A percentile compares a stretch with the other conserved stretches of the same genome.
Conservation (phyloP, 306 rosid genomes). For the Potentilla sterilis region DNA sequence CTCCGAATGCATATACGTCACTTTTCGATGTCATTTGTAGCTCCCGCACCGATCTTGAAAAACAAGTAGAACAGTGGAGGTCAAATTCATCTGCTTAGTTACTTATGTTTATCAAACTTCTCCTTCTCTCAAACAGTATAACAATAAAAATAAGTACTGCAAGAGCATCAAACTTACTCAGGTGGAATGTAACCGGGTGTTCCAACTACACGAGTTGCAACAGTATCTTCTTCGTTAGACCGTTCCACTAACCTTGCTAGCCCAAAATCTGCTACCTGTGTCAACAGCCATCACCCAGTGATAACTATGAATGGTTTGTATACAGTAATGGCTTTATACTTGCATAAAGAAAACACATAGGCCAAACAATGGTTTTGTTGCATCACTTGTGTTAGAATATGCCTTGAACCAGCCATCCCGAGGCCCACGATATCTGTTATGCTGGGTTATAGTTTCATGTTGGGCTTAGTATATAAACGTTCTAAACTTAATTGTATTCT, state of each 20-base stretch:
- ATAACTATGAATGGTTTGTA: background rate
- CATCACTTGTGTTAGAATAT: too few relatives aligned
- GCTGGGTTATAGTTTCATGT: too few relatives aligned
- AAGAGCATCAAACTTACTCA: constrained; percentile 43
- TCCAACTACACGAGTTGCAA: constrained; percentile 64
- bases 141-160: background rate
- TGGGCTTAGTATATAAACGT: too few relatives aligned
- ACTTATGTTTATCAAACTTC: background rate
- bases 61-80: background rate
- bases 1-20: constrained; percentile 70
- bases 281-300: background rate
- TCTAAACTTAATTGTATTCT: too few relatives aligned
- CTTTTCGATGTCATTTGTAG: constrained; percentile 58
- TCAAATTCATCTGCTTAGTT: background rate
- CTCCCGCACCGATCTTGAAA: constrained; percentile 51
- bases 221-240: constrained; percentile 44
- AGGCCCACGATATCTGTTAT: too few relatives aligned
- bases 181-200: constrained; percentile 77
- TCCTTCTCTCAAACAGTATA: background rate
- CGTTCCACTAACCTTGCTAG: constrained; percentile 56
- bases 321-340: background rate
- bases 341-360: background rate
- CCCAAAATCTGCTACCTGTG: constrained; percentile 68
- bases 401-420: too few relatives aligned
- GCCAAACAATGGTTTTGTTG: background rate